These are phyloP conservation scores for Coleophoma crateriformis DNA, from an alignment of 2,329 filamentous ascomycete genomes.

Conservation along the genomic window DNA sequence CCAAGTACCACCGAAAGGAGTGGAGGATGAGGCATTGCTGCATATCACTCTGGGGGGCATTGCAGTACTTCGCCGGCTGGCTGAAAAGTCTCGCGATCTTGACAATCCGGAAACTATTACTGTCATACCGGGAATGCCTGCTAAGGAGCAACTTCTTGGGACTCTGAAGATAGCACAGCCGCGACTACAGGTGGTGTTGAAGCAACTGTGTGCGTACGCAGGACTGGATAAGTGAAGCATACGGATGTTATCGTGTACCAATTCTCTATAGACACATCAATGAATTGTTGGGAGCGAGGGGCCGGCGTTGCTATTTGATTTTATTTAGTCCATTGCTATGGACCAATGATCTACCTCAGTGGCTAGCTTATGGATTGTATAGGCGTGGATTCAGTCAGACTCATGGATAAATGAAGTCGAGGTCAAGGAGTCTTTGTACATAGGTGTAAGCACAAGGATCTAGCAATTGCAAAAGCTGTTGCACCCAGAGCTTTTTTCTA, in stretches of 20 bases:
- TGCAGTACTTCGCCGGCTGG: slow-evolving; percentile 60
- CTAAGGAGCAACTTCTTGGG: slow-evolving; percentile 60
- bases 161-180: slow-evolving; percentile 59
- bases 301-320: slow-evolving; percentile 19
- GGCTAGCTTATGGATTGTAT: not conserved
- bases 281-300: slow-evolving; percentile 19
- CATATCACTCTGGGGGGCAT: slow-evolving; percentile 62
- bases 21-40: slow-evolving; percentile 27
- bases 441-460: not conserved
- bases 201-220: slow-evolving; percentile 62
- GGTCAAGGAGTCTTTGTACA: not conserved
- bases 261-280: slow-evolving; percentile 25
- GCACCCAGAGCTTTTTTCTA: too few relatives aligned
- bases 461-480: too few relatives aligned
- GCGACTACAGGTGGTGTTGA: slow-evolving; percentile 60
- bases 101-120: slow-evolving; percentile 43
- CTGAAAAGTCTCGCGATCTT: slow-evolving; percentile 61
- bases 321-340: not conserved
- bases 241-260: slow-evolving; percentile 20
- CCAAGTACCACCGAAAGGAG: slow-evolving; percentile 17
- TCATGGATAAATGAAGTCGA: not conserved
- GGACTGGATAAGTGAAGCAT: slow-evolving; percentile 37
- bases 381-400: not conserved
- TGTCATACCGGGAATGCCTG: slow-evolving; percentile 58
- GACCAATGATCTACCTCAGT: too few relatives aligned